These are phyloP conservation scores for Podaxis carcinomalis DNA, from an alignment of 768 basidiomycete species.

Conservation along the genomic window DNA sequence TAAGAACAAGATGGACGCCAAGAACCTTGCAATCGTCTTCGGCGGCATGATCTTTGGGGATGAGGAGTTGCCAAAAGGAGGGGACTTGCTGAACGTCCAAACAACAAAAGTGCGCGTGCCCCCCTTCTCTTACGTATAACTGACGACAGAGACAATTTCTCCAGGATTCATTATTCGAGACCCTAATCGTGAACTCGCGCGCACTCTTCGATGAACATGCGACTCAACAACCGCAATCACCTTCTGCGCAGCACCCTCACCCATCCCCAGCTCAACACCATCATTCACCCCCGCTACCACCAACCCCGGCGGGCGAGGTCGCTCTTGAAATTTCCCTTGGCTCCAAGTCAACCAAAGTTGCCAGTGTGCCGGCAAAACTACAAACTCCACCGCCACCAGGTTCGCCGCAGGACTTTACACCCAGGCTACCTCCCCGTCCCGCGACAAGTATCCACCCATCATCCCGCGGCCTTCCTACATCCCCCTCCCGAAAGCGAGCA, in stretches of 20 bases:
- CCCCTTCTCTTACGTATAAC: background rate
- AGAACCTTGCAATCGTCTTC: slow-evolving; percentile 90
- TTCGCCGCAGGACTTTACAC: slow-evolving; percentile 65
- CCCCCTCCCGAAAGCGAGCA: slow-evolving; percentile 39
- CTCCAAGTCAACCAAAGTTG: slow-evolving; percentile 64
- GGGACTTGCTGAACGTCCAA: slow-evolving; percentile 74
- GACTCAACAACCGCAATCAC: slow-evolving; percentile 38
- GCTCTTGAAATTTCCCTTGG: slow-evolving; percentile 58
- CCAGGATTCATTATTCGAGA: slow-evolving; percentile 68
- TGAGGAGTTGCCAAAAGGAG: slow-evolving; percentile 79
- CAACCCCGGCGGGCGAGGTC: slow-evolving; percentile 65
- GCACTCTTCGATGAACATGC: slow-evolving; percentile 62
- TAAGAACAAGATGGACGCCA: slow-evolving; percentile 91
- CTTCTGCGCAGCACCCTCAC: slow-evolving; percentile 31
- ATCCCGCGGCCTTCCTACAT: slow-evolving; percentile 45
- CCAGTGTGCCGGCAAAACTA: slow-evolving; percentile 38
- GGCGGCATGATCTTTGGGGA: slow-evolving; percentile 88
- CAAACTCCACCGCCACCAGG: slow-evolving; percentile 17
- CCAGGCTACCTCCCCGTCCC: slow-evolving; percentile 64
- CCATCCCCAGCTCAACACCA: slow-evolving; percentile 16
- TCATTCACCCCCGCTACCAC: slow-evolving; percentile 67
- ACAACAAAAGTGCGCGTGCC: slow-evolving; percentile 55
- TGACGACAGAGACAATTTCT: background rate
- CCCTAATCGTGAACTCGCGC: slow-evolving; percentile 68
- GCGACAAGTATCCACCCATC: slow-evolving; percentile 78